Evolutionary conservation across 2,329 filamentous ascomycete species (phyloP).

Genomic region (Cytospora mali): DNA sequence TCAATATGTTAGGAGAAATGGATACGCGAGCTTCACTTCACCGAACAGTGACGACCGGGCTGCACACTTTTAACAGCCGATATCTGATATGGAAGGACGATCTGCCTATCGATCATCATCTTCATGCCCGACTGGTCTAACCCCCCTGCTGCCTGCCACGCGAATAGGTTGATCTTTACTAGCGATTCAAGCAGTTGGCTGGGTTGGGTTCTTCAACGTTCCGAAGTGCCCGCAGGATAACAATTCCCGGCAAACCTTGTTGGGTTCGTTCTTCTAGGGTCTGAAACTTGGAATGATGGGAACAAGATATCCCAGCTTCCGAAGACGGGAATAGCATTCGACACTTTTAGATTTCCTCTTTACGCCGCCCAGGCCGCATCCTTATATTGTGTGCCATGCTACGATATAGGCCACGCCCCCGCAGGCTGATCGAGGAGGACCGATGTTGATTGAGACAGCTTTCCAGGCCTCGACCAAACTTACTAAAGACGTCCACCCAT

Average conservation of each 20-base stretch:
- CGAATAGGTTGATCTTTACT: conserved; percentile 16
- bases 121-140: neutral
- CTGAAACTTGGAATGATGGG: neutral
- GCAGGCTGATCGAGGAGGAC: neutral
- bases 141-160: conserved; percentile 15
- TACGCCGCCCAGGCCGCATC: neutral
- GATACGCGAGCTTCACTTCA: neutral
- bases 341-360: neutral
- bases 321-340: neutral
- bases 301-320: neutral
- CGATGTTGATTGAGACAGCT: neutral
- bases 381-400: neutral
- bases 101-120: conserved; percentile 22
- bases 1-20: neutral
- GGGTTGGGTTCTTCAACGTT: neutral
- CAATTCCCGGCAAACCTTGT: neutral
- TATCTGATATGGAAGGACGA: conserved; percentile 21
- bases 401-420: neutral
- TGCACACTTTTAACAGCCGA: conserved; percentile 6
- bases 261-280: neutral
- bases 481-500: neutral
- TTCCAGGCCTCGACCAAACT: neutral
- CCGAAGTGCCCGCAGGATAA: neutral
- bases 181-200: conserved; percentile 10
- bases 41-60: conserved; percentile 13